A percentile compares a stretch with the other conserved stretches of the same genome.
Conservation (phyloP, 768 basidiomycete species). For the Porphyrellus cyaneotinctus region DNA sequence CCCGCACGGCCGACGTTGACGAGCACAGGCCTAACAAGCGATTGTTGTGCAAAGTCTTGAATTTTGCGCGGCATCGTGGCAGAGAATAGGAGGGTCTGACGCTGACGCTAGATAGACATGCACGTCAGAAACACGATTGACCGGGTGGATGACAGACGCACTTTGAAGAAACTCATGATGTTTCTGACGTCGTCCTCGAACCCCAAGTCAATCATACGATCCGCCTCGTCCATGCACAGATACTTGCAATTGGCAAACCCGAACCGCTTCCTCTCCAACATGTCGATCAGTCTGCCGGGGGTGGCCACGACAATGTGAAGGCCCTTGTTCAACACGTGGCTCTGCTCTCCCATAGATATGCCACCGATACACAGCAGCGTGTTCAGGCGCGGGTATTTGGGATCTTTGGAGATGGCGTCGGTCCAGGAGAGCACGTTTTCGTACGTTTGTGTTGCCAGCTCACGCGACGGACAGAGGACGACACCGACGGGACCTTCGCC, state of each 20-base stretch:
- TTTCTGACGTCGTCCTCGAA: conserved; percentile 99
- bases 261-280: conserved; percentile 94
- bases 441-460: conserved; percentile 94
- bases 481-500: conserved; percentile 98
- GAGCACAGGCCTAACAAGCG: conserved; percentile 88
- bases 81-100: conserved; percentile 95
- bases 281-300: conserved; percentile 94
- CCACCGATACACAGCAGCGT: conserved; percentile 94
- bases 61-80: conserved; percentile 99
- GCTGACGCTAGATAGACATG: conserved; percentile 62
- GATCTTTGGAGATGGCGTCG: conserved; percentile 69
- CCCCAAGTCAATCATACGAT: conserved; percentile 98
- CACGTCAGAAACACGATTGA: neutral
- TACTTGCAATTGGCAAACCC: conserved; percentile 93
- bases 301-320: conserved; percentile 96
- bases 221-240: conserved; percentile 98
- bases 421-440: conserved; percentile 92
- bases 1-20: conserved; percentile 98
- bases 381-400: conserved; percentile 81
- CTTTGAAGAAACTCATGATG: conserved; percentile 99
- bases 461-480: conserved; percentile 93
- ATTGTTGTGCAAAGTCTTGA: conserved; percentile 97
- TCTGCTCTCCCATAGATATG: conserved; percentile 98
- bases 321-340: conserved; percentile 84
- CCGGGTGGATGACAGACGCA: conserved; percentile 28